A percentile compares a stretch with the other conserved stretches of the same genome.
phyloP scores from a whole-genome alignment of 176 grass and related monocot genomes.

The Themeda triandra region DNA sequence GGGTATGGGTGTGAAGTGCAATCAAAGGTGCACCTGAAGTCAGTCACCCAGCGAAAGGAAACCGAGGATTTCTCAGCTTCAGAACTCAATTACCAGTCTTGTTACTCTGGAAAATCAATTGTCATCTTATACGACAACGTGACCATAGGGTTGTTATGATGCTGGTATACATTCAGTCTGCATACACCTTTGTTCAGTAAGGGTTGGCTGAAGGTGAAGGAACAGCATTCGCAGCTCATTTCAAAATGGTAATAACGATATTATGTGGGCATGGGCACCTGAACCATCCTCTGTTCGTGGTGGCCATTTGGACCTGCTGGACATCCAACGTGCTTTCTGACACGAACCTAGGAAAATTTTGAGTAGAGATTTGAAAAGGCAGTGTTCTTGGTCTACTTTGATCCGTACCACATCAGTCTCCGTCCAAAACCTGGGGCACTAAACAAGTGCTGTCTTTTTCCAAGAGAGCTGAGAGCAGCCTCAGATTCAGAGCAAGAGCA shows the following conservation, averaged over 20 bases:
- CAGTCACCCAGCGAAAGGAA: background rate
- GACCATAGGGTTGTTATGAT: too few species aligned
- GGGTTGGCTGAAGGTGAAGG: background rate
- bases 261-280: background rate
- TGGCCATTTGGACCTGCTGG: too few species aligned
- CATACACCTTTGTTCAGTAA: background rate
- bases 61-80: background rate
- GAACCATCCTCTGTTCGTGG: too few species aligned
- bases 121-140: background rate
- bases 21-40: background rate
- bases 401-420: too few species aligned
- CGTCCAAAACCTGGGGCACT: background rate
- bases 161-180: too few species aligned
- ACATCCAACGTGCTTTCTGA: too few species aligned
- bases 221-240: background rate
- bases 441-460: background rate
- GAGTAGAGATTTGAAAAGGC: background rate
- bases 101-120: background rate
- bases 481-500: background rate
- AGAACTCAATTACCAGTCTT: background rate
- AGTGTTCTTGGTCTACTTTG: too few species aligned
- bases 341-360: background rate
- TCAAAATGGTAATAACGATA: background rate
- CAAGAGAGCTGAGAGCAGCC: background rate
- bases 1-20: background rate